phyloP scores from a whole-genome alignment of 148 eudicot genomes.

The Heliosperma pusillum region DNA sequence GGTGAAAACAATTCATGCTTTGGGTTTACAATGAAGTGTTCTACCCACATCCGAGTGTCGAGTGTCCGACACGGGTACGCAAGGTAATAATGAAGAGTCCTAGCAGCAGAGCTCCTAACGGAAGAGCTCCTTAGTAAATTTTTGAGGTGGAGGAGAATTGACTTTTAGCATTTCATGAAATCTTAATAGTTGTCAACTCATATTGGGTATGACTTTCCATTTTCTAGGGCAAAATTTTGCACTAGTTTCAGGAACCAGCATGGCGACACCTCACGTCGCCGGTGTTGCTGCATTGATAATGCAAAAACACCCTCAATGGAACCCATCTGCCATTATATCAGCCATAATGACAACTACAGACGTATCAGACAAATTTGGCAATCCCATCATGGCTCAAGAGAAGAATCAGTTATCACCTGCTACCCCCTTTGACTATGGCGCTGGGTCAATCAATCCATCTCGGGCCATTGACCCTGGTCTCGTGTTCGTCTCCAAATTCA shows the following conservation, averaged over 20 bases:
- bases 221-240: constrained; percentile 55
- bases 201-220: constrained; percentile 8
- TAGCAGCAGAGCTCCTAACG: no score
- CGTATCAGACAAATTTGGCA: constrained; percentile 34
- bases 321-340: constrained; percentile 53
- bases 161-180: background rate
- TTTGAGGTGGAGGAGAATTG: no score
- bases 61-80: no score
- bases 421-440: constrained; percentile 57
- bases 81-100: no score
- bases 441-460: constrained; percentile 50
- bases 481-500: constrained; percentile 42
- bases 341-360: constrained; percentile 68
- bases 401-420: constrained; percentile 41
- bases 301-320: constrained; percentile 60
- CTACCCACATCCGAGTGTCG: no score
- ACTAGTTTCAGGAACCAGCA: constrained; percentile 67
- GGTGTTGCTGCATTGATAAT: constrained; percentile 64
- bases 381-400: constrained; percentile 51
- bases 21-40: no score
- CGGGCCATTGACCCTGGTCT: constrained; percentile 59
- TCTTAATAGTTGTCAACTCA: background rate
- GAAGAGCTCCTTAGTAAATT: no score
- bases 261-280: constrained; percentile 67
- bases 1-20: no score